Evolutionary conservation across 495 filamentous ascomycete species (phyloP), one percentile per base, ranked within the genome.

Genomic region (Penicillium waksmanii): DNA sequence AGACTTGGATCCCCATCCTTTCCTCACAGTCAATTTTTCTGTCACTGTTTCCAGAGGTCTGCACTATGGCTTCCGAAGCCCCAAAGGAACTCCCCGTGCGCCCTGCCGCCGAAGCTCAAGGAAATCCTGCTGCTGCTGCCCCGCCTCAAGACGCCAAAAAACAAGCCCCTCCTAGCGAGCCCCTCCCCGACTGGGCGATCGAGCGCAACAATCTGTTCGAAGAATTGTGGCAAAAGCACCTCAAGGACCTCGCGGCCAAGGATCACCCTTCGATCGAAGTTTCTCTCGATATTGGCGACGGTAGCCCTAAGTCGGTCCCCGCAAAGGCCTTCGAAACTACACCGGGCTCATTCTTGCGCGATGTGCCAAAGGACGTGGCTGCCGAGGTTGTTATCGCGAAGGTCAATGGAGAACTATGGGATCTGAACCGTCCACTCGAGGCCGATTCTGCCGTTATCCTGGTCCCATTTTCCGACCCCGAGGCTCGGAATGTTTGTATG

Each of bases 341-440:
- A 15, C 81, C 81, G 11, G 80, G 74, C 42, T 77, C 74, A n/a
- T 79, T 84, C 53, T 68, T 84, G 52, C 73, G 75, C 55, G 69
- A 85, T 68, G 71, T 83, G 15, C 76, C 80, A 38, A 84, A 83
- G 70, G 79, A 83, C 43, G 19, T 84, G 13, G 78, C 74, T 58
- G 75, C 73, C 66, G 73, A 80, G 60, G 68, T 82, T 51, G 89
- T 98, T 18, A 87, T 98, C 65, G 85, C 93, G 6, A 88, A 86
- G 68, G 81, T 98, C 51, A 88, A 97, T 66, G 89, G 84, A 55
- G 82, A 87, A 53, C 78, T 98, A 21, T 98, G 94, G 95, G 95
- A 98, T 78, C 73, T 98, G 35, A 89, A 91, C 58, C 83, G 95
- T 55, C 94, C 96, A 5, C 77, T 98, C 42, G 96, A 98, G 75